Evolutionary conservation across 2,329 filamentous ascomycete genomes (phyloP).

Genomic region (Cadophora gregata): DNA sequence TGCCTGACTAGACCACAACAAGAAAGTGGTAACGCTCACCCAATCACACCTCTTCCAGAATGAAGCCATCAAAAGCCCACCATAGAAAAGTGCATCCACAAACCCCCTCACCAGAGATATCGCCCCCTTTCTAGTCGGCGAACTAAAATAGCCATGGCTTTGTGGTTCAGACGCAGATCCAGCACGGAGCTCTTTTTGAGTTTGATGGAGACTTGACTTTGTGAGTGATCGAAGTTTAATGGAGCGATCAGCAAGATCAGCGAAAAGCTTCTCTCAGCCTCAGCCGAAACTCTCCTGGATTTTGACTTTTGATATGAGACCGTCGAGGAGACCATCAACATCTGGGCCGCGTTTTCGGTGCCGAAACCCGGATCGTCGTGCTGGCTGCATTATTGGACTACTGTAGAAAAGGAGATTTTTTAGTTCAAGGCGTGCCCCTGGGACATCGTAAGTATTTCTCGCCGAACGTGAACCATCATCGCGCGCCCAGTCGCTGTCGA

Average conservation of each 20-base stretch:
- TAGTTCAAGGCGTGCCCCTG: not conserved
- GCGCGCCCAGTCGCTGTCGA: no score
- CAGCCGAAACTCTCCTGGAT: conserved; percentile 3
- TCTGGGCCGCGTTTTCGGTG: not conserved
- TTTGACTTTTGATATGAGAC: not conserved
- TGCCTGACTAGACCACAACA: conserved; percentile 11
- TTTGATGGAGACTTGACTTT: conserved; percentile 11
- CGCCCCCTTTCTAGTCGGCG: not conserved
- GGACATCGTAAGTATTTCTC: no score
- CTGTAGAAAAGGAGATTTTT: not conserved
- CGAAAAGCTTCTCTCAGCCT: conserved; percentile 15
- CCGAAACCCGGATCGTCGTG: not conserved
- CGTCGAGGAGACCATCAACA: not conserved
- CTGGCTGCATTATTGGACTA: not conserved
- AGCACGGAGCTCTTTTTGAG: not conserved
- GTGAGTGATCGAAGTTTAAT: not conserved
- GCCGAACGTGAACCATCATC: no score
- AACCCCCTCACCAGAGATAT: not conserved
- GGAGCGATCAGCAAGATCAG: conserved; percentile 6
- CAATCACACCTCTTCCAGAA: not conserved
- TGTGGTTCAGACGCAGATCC: not conserved
- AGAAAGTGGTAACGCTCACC: not conserved
- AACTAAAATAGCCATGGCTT: not conserved
- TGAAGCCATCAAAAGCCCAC: not conserved
- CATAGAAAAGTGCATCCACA: conserved; percentile 9